Evolutionary conservation across 202 grass and related monocot genomes (phyloP).

Genomic region (Schoenoplectus triqueter): DNA sequence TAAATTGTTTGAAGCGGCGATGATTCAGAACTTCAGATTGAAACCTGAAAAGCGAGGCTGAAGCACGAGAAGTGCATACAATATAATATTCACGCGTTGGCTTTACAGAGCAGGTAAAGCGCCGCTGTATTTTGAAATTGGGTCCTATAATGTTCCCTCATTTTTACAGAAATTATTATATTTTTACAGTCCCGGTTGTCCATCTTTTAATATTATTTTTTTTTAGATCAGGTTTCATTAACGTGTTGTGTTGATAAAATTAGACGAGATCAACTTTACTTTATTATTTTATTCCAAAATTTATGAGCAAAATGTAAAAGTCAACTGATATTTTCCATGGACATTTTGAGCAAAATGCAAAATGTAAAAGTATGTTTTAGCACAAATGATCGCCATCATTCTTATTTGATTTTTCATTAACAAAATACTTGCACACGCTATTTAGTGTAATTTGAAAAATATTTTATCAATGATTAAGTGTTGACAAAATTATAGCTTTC

Average conservation of each 20-base stretch:
- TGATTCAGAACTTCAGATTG: neutral
- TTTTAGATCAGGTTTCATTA: neutral
- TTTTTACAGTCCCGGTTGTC: neutral
- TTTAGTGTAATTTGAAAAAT: neutral
- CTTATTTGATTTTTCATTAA: neutral
- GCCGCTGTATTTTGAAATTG: neutral
- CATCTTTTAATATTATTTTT: neutral
- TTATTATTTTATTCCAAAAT: neutral
- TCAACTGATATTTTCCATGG: neutral
- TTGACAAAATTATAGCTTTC: neutral
- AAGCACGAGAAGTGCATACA: conserved; percentile 28
- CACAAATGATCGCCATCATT: neutral
- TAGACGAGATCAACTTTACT: neutral
- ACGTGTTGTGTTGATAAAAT: neutral
- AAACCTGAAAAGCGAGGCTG: neutral
- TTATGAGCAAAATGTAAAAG: neutral
- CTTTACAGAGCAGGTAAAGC: neutral
- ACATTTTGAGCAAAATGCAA: neutral
- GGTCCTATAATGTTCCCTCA: neutral
- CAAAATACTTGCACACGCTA: neutral
- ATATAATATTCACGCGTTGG: conserved; percentile 27
- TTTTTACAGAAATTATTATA: neutral
- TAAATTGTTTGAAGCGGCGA: conserved; percentile 29
- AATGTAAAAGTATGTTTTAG: neutral
- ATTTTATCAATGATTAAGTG: neutral